Conservation (phyloP, 1,139 yeast genomes). For the Sugiyamaella paludigena region DNA sequence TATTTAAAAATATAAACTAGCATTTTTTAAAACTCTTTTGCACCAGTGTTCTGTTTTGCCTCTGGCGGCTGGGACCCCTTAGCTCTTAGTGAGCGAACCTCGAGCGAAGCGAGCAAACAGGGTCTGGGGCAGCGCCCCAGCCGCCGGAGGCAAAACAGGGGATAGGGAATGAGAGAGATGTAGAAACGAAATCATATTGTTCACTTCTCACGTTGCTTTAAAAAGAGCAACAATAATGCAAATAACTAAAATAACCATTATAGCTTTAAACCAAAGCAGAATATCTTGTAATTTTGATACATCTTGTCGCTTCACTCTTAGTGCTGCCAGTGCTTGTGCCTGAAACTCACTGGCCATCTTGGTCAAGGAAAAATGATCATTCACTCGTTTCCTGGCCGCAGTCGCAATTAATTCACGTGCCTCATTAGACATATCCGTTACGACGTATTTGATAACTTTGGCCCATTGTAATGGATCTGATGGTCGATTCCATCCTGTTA, state of each 20-base stretch:
- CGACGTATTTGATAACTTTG: constrained; percentile 48
- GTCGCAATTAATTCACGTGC: constrained; percentile 43
- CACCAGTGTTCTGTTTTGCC: background rate
- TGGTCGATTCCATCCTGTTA: constrained; percentile 76
- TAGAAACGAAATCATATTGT: no score
- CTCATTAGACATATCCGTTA: constrained; percentile 35
- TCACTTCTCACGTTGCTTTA: background rate
- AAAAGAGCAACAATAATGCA: constrained; percentile 8
- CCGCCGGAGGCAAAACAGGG: no score
- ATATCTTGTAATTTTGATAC: constrained; percentile 5
- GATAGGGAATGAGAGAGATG: no score
- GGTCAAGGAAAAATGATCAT: constrained; percentile 54
- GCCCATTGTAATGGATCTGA: constrained; percentile 64
- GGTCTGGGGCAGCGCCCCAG: no score
- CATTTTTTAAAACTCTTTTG: background rate
- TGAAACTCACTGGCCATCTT: constrained; percentile 61
- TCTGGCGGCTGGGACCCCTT: constrained; percentile 3
- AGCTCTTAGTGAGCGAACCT: no score
- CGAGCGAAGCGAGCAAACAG: no score
- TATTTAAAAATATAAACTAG: constrained; percentile 4
- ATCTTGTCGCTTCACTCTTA: constrained; percentile 23
- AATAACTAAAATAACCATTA: constrained; percentile 8
- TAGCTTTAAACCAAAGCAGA: constrained; percentile 10
- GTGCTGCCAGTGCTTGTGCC: constrained; percentile 21
- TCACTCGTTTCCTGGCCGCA: constrained; percentile 54